Evolutionary conservation across 768 basidiomycete genomes (phyloP).

Genomic region (Trametopsis cervina): DNA sequence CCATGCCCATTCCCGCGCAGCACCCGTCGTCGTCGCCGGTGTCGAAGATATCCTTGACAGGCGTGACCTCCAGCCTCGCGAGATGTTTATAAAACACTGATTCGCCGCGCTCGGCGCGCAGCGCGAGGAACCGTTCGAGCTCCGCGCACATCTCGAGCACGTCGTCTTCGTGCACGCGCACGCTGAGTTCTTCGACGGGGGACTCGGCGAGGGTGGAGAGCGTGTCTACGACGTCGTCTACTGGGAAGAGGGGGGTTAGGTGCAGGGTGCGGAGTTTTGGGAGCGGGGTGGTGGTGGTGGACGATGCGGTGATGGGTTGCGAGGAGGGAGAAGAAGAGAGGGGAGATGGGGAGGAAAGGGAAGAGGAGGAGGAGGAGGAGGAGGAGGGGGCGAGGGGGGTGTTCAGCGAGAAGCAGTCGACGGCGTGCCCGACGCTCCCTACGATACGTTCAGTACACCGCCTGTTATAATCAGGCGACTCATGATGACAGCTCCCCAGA

Average conservation of each 20-base stretch:
- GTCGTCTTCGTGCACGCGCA: constrained; percentile 58
- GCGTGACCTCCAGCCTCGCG: constrained; percentile 37
- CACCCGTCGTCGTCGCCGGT: constrained; percentile 8
- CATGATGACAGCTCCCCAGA: constrained; percentile 47
- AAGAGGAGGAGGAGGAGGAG: too few relatives aligned
- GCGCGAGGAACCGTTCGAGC: constrained; percentile 47
- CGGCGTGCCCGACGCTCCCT: constrained; percentile 46
- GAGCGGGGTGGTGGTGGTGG: constrained; percentile 39
- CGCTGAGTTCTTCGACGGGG: constrained; percentile 49
- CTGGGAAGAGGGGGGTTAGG: constrained; percentile 55
- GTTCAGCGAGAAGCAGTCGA: constrained; percentile 48
- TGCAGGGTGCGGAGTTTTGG: constrained; percentile 47
- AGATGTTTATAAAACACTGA: constrained; percentile 45
- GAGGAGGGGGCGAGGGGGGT: too few relatives aligned
- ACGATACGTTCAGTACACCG: constrained; percentile 55
- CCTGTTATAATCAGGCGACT: constrained; percentile 45
- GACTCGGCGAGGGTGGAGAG: constrained; percentile 50
- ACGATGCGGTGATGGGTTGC: constrained; percentile 24
- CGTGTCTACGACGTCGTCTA: constrained; percentile 53
- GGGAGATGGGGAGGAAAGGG: too few relatives aligned
- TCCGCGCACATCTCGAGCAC: constrained; percentile 54
- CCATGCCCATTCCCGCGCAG: constrained; percentile 13
- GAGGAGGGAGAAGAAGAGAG: too few relatives aligned
- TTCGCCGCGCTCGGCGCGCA: constrained; percentile 40
- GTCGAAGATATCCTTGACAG: constrained; percentile 30